Percentiles rank a stretch among this genome's conserved stretches.
Evolutionary conservation across 768 basidiomycete genomes (phyloP).

Genomic region (Pholiota molesta): DNA sequence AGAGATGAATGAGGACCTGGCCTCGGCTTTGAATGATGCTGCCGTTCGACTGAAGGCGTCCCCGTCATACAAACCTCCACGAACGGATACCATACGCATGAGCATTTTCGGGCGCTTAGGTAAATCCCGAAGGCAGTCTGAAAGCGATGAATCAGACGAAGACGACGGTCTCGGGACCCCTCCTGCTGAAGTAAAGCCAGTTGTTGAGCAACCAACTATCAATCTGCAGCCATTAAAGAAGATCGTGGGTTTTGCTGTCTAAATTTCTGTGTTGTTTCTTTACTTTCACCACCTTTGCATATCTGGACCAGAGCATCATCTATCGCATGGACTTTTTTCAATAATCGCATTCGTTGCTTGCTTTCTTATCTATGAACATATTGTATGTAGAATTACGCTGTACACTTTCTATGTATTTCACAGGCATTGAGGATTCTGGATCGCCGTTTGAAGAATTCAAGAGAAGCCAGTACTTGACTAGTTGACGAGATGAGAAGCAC

Average conservation of each 20-base stretch:
- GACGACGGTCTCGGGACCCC: conserved; percentile 56
- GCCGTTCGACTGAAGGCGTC: conserved; percentile 50
- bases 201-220: conserved; percentile 55
- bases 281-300: not conserved
- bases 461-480: too few species aligned
- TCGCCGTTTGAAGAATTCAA: too few species aligned
- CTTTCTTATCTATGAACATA: conserved; percentile 6
- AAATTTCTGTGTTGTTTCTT: conserved; percentile 4
- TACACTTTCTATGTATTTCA: conserved; percentile 4
- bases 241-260: conserved; percentile 59
- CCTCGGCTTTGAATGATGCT: conserved; percentile 55
- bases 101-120: conserved; percentile 65
- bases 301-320: not conserved
- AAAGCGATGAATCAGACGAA: conserved; percentile 59
- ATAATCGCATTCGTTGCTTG: not conserved
- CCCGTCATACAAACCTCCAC: conserved; percentile 39
- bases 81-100: conserved; percentile 49
- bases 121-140: conserved; percentile 51
- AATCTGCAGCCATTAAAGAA: conserved; percentile 59
- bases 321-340: not conserved
- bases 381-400: conserved; percentile 12
- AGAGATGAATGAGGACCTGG: conserved; percentile 67
- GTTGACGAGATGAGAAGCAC: too few species aligned
- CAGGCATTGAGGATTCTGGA: not conserved
- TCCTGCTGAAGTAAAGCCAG: conserved; percentile 36